Evolutionary conservation across 208 protist genomes (phyloP).

Genomic region (Trypanosoma lewisi): DNA sequence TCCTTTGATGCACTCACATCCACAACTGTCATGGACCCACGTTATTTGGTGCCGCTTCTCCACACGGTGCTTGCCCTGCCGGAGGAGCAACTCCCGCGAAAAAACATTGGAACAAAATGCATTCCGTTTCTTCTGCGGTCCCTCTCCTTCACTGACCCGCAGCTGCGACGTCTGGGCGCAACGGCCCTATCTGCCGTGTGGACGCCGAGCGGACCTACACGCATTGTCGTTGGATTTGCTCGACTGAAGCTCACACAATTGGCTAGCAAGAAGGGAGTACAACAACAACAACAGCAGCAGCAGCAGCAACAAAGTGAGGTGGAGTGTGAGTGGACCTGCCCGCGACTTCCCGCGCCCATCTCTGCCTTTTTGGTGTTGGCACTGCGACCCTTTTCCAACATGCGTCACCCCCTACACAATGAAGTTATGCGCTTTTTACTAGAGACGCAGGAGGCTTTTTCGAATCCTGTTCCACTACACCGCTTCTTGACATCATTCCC

Average conservation of each 20-base stretch:
- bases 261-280: constrained; percentile 20
- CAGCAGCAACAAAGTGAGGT: not conserved
- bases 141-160: constrained; percentile 62
- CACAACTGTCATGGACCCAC: constrained; percentile 57
- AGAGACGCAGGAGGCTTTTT: constrained; percentile 43
- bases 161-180: constrained; percentile 51
- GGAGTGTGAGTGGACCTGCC: constrained; percentile 22
- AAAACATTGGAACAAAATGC: constrained; percentile 43
- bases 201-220: constrained; percentile 49
- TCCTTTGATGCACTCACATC: constrained; percentile 36
- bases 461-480: constrained; percentile 57
- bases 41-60: constrained; percentile 81
- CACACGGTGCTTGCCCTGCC: constrained; percentile 70
- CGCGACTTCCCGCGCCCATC: constrained; percentile 69
- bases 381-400: constrained; percentile 43
- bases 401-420: constrained; percentile 66
- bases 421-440: constrained; percentile 71
- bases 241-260: constrained; percentile 73
- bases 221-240: constrained; percentile 65
- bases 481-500: constrained; percentile 63
- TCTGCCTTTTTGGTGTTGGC: constrained; percentile 64
- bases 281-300: constrained; percentile 7
- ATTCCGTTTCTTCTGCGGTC: constrained; percentile 64
- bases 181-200: constrained; percentile 42
- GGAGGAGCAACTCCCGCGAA: constrained; percentile 27